Conservation (phyloP, 2,329 filamentous ascomycete genomes). For the Purpureocillium takamizusanense region DNA sequence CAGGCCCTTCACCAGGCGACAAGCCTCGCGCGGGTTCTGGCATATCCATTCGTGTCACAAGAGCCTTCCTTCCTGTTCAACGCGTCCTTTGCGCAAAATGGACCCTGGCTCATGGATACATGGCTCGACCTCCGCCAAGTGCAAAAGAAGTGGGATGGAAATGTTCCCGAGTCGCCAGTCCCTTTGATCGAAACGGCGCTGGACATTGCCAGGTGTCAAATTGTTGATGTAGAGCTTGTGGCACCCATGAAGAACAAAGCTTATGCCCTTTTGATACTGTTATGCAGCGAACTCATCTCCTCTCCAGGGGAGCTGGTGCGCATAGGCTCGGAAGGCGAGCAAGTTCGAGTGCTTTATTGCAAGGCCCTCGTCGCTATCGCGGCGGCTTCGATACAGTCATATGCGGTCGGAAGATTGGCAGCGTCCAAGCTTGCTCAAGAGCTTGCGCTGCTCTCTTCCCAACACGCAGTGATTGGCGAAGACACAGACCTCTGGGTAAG, state of each 20-base stretch:
- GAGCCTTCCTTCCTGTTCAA: slow-evolving; percentile 20
- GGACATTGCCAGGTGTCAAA: slow-evolving; percentile 18
- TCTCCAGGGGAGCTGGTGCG: slow-evolving; percentile 21
- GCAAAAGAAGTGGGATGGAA: slow-evolving; percentile 26
- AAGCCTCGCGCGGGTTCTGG: slow-evolving; percentile 34
- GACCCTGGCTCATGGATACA: slow-evolving; percentile 41
- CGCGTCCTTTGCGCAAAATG: slow-evolving; percentile 27
- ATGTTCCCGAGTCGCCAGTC: slow-evolving; percentile 20
- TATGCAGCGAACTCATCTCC: slow-evolving; percentile 31
- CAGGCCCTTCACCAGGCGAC: slow-evolving; percentile 38
- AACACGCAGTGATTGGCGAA: slow-evolving; percentile 19
- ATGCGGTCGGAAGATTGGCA: slow-evolving; percentile 27
- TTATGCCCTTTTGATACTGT: slow-evolving; percentile 27
- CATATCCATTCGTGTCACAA: slow-evolving; percentile 27
- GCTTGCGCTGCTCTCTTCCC: slow-evolving; percentile 24
- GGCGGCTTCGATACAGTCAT: slow-evolving; percentile 21
- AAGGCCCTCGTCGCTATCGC: slow-evolving; percentile 28
- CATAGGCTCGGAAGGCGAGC: slow-evolving; percentile 14
- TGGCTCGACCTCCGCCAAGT: slow-evolving; percentile 31
- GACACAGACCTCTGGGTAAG: slow-evolving; percentile 33
- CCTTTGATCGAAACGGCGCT: slow-evolving; percentile 27
- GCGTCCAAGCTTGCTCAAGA: slow-evolving; percentile 34
- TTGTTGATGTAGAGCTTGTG: slow-evolving; percentile 7
- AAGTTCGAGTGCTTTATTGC: slow-evolving; percentile 25
- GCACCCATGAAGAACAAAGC: slow-evolving; percentile 23